A percentile compares a stretch with the other conserved stretches of the same genome.
Conservation (phyloP, 148 eudicot genomes). For the Dysphania ambrosioides region DNA sequence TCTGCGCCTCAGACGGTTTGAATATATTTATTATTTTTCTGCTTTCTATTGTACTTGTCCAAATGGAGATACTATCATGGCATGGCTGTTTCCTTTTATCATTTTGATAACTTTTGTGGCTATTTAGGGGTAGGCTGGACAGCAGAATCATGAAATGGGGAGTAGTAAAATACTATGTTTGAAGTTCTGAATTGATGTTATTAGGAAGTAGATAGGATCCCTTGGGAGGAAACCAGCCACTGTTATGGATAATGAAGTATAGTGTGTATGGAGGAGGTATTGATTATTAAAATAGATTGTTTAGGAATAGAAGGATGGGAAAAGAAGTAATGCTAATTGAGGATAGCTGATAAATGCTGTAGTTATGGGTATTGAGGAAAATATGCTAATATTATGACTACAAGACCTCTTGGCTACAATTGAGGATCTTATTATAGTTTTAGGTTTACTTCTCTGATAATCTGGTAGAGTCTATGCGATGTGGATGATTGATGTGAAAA, state of each 20-base stretch:
- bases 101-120: conserved; percentile 5
- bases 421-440: not conserved
- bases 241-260: not conserved
- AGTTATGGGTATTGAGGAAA: not conserved
- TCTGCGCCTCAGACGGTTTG: conserved; percentile 86
- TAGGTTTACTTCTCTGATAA: not conserved
- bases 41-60: conserved; percentile 8
- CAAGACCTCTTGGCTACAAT: not conserved
- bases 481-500: not conserved
- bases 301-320: not conserved
- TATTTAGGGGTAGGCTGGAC: not conserved
- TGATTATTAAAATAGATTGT: not conserved
- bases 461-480: no score
- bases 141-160: not conserved
- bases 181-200: not conserved
- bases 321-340: not conserved
- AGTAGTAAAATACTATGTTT: not conserved
- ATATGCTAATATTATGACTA: not conserved
- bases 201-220: not conserved
- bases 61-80: not conserved
- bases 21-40: not conserved
- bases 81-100: not conserved
- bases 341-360: not conserved
- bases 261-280: not conserved
- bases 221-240: not conserved